Evolutionary conservation across 345 rosid genomes (phyloP).

Genomic region (Melaleuca quinquenervia): DNA sequence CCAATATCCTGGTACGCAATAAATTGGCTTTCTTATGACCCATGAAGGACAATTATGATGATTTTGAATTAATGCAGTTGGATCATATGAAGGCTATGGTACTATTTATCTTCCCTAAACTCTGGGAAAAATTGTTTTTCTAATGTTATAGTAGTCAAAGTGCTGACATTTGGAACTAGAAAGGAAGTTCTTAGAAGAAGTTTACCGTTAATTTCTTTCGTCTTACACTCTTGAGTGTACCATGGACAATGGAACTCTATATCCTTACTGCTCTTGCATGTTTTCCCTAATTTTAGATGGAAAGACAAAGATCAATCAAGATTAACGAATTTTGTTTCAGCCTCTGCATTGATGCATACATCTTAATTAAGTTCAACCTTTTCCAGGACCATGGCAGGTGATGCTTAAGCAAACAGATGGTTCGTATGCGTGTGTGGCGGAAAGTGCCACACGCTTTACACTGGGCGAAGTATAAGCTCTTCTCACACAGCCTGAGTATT

Average conservation of each 20-base stretch:
- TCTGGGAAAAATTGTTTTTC: neutral
- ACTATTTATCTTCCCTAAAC: neutral
- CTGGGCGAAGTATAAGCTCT: conserved; percentile 58
- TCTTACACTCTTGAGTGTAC: neutral
- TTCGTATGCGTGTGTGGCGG: conserved; percentile 82
- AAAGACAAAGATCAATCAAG: neutral
- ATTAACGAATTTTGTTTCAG: neutral
- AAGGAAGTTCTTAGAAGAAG: neutral
- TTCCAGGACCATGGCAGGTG: conserved; percentile 98
- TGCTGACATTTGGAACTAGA: neutral
- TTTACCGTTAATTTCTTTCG: neutral
- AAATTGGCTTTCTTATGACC: neutral
- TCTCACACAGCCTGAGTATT: neutral
- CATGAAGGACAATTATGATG: neutral
- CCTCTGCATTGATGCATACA: neutral
- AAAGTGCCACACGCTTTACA: conserved; percentile 79
- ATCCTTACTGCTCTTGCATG: neutral
- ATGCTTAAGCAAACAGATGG: conserved; percentile 94
- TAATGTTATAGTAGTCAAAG: neutral
- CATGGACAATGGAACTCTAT: neutral
- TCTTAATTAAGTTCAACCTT: neutral
- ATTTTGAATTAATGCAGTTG: neutral
- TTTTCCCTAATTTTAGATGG: neutral
- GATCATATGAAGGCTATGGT: neutral
- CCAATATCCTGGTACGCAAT: conserved; percentile 69